Conservation (phyloP, 1,284 basidiomycete genomes). For the Dichomitus squalens region DNA sequence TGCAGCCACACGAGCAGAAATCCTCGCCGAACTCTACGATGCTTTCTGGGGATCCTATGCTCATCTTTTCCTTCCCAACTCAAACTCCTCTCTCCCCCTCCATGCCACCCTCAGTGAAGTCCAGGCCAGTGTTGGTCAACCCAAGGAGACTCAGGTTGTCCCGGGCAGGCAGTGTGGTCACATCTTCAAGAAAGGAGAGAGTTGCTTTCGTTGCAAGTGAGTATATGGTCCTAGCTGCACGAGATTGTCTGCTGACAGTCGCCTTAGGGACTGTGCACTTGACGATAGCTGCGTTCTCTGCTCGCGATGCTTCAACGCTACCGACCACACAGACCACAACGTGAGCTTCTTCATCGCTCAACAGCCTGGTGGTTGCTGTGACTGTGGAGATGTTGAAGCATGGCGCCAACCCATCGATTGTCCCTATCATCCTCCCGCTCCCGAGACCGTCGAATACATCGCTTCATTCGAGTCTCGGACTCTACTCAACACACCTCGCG, state of each 20-base stretch:
- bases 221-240: constrained; percentile 33
- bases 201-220: constrained; percentile 91
- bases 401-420: constrained; percentile 76
- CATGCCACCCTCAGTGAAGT: constrained; percentile 67
- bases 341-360: constrained; percentile 91
- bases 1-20: constrained; percentile 69
- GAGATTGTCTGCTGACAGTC: background rate
- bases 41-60: constrained; percentile 78
- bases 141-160: constrained; percentile 55
- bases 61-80: constrained; percentile 67
- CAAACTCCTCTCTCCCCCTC: constrained; percentile 59
- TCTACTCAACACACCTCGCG: constrained; percentile 32
- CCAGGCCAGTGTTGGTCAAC: constrained; percentile 59
- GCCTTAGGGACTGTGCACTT: constrained; percentile 76
- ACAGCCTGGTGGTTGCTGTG: constrained; percentile 89
- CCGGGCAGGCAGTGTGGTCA: constrained; percentile 74
- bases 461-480: constrained; percentile 30
- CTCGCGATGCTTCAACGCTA: constrained; percentile 83
- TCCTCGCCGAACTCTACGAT: constrained; percentile 76
- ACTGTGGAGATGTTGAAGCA: constrained; percentile 89
- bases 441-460: constrained; percentile 29
- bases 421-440: constrained; percentile 60
- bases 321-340: constrained; percentile 84
- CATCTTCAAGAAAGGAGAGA: constrained; percentile 84
- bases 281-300: constrained; percentile 91